Evolutionary conservation across 1,284 basidiomycete genomes (phyloP), one percentile per base, ranked within the genome.

Genomic region (Ganoderma lucidum): DNA sequence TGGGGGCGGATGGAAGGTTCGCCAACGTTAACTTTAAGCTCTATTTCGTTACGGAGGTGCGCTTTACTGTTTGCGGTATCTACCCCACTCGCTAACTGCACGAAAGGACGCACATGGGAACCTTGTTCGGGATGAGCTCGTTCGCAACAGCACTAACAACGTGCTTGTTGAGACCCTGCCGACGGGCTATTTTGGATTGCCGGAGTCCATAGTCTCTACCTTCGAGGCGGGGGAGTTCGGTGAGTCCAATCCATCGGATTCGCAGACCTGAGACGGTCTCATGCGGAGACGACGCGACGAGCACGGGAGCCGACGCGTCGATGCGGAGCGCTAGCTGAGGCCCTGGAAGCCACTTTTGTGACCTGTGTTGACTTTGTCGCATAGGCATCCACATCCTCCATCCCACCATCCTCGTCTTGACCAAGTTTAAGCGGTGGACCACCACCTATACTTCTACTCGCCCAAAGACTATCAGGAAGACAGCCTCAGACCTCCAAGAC

Each of bases 391-490:
- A 61, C 19, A 79, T 81, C 44, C 76, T 81, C 19, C 77, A 81
- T 64, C 81, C 80, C 6, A 64, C 70, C 4, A 70, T 82, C 62
- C 75, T 82, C 56, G 71, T 80, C 30, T 73, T 82, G 28, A 81
- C 80, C 19, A 82, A 82, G 70, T 67, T 81, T 66, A 80, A 81
- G 64, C 73, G 81, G 23, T 82, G 81, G 81, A 76, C 61, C 10
- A 73, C 61, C 45, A 72, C 55, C 32, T 70, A 74, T 39, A 75
- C 75, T 64, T 76, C 76, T 4, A 76, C 70, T 17, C 73, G 75
- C 14, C 80, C 79, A 4, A 77, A 78, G 74, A 78, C 80, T 8
- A 35, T 76, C 3, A 15, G 41, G 10, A 82, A 81, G 66, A 70
- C 72, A 41, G 67, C 65, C 17, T 62, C 69, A 1, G 81, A 82